Evolutionary conservation across 352 stramenopile species (phyloP).

Genomic region (Lagenidium sp.): DNA sequence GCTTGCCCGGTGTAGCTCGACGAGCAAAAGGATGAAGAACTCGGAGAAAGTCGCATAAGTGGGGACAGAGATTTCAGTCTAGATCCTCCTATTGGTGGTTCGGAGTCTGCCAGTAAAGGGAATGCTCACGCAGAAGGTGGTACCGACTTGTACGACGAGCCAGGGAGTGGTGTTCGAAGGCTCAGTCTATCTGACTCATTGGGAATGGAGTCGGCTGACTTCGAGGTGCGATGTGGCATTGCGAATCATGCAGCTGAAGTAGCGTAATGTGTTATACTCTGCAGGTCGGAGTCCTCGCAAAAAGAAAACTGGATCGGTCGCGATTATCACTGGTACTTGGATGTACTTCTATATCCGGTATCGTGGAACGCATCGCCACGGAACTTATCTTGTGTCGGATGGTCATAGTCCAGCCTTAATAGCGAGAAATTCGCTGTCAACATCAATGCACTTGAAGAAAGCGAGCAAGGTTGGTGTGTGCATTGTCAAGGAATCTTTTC

Average conservation of each 20-base stretch:
- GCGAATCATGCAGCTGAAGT: too few relatives aligned
- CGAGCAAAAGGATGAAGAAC: too few relatives aligned
- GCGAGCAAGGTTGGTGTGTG: constrained; percentile 22
- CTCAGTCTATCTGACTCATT: constrained; percentile 62
- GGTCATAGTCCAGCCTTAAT: constrained; percentile 53
- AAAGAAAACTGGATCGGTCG: constrained; percentile 27
- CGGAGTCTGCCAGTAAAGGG: not conserved
- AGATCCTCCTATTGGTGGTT: too few relatives aligned
- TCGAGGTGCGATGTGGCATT: constrained; percentile 32
- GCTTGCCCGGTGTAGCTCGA: too few relatives aligned
- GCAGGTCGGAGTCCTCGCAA: constrained; percentile 42
- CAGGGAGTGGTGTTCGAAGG: constrained; percentile 12
- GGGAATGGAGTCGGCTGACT: constrained; percentile 67
- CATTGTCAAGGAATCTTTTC: too few relatives aligned
- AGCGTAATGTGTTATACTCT: not conserved
- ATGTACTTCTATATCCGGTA: too few relatives aligned
- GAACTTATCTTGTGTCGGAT: too few relatives aligned
- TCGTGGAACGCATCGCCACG: too few relatives aligned
- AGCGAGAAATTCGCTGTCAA: constrained; percentile 74
- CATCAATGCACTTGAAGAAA: constrained; percentile 38
- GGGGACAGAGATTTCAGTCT: too few relatives aligned
- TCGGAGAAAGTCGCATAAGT: too few relatives aligned
- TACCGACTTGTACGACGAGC: constrained; percentile 4
- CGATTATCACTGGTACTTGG: constrained; percentile 37
- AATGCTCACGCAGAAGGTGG: not conserved